Conservation (phyloP, 306 rosid genomes). For the Hippophae rhamnoides region DNA sequence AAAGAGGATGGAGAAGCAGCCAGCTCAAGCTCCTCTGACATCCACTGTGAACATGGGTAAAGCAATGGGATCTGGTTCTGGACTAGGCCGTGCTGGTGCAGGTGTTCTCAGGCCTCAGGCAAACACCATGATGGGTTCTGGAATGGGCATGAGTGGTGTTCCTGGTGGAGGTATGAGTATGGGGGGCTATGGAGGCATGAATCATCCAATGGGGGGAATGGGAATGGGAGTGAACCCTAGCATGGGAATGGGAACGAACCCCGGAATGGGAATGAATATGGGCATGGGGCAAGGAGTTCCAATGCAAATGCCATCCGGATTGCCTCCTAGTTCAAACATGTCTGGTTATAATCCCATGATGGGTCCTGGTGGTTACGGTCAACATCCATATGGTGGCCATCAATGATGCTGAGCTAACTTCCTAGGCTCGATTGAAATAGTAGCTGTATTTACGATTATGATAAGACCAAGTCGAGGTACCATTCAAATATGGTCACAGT, state of each 20-base stretch:
- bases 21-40: slow-evolving; percentile 40
- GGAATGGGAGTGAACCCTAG: slow-evolving; percentile 19
- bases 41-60: slow-evolving; percentile 88
- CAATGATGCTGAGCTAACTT: slow-evolving; percentile 41
- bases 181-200: slow-evolving; percentile 32
- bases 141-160: slow-evolving; percentile 39
- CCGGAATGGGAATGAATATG: slow-evolving; percentile 44
- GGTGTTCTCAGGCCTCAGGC: slow-evolving; percentile 47
- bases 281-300: slow-evolving; percentile 66
- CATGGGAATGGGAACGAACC: slow-evolving; percentile 19
- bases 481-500: background rate
- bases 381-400: slow-evolving; percentile 74
- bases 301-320: slow-evolving; percentile 62
- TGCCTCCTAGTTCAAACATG: slow-evolving; percentile 53
- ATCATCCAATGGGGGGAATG: slow-evolving; percentile 9
- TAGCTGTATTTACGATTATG: background rate
- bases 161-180: slow-evolving; percentile 30
- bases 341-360: slow-evolving; percentile 65
- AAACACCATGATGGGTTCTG: slow-evolving; percentile 58
- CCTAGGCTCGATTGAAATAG: slow-evolving; percentile 16
- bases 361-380: slow-evolving; percentile 66
- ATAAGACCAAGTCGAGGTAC: background rate
- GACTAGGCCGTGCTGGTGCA: slow-evolving; percentile 79
- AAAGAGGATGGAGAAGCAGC: slow-evolving; percentile 87
- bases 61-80: slow-evolving; percentile 99